Evolutionary conservation across 495 filamentous ascomycete genomes (phyloP), one percentile per base, ranked within the genome.

Genomic region (Neurospora sp.): DNA sequence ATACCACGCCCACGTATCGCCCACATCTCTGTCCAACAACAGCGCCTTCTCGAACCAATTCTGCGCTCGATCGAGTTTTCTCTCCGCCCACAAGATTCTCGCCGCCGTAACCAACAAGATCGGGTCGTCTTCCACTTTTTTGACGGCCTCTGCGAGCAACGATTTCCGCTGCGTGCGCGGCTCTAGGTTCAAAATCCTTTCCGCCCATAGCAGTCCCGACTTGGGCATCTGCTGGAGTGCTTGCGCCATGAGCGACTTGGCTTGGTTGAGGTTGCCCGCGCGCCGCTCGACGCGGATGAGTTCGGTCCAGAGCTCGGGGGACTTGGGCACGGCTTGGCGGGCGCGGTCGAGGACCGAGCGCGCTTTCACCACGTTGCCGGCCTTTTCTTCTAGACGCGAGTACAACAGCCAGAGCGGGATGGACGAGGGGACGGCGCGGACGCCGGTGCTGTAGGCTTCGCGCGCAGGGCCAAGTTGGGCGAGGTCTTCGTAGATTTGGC

Each of bases 1-100:
- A 77, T 97, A 99, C 95, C 95, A 99, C 45, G 93, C 96, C 96
- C 96, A 99, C 7, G 90, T 93, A 83, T 99, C 96, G 40, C 96
- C 96, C 40, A 90, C 80, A 79, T 98, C 94, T 37, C 89, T 87
- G 76, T 98, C 93, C 14, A 94, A 84, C 70, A 97, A 82, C 70
- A 97, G 90, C 5, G 96, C 96, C 83, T 97, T 96, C 84, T 97
- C 92, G 78, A 99, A 98, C 96, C 96, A 99, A 71, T 89, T 94
- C 82, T 91, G 89, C 12, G 96, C 94, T 78, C 97, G 94, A 73
- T 97, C 94, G 31, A 98, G 84, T 78, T 90, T 90, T 6, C 96
- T 85, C 76, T 89, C 87, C 38, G 82, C 81, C 87, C 87, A 89
- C 76, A 89, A 84, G 73, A 89, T 85, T 14, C 86, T 81, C 61